A percentile compares a stretch with the other conserved stretches of the same genome.
Conservation (phyloP, 1,284 basidiomycete genomes). For the Heimioporus retisporus region DNA sequence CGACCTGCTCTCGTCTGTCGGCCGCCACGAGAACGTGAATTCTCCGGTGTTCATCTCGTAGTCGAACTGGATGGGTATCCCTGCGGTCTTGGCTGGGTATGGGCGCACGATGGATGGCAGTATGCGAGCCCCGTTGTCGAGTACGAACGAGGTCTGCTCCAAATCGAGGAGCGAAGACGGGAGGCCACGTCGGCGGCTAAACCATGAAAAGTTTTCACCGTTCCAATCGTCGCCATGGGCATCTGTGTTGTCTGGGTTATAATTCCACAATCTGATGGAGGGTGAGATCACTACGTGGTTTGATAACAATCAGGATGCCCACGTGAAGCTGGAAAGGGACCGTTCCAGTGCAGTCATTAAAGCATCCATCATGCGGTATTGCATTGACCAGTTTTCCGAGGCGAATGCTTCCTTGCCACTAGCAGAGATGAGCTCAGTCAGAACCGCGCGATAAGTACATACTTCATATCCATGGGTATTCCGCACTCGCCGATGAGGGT, state of each 20-base stretch:
- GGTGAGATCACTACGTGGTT: conserved; percentile 4
- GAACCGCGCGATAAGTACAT: conserved; percentile 38
- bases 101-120: conserved; percentile 83
- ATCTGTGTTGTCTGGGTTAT: conserved; percentile 92
- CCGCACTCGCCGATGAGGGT: conserved; percentile 93
- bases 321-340: conserved; percentile 86
- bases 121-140: conserved; percentile 88
- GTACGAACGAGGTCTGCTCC: conserved; percentile 65
- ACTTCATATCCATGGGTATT: conserved; percentile 97
- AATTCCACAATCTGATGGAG: conserved; percentile 86
- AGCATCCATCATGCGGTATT: conserved; percentile 90
- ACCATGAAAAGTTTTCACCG: conserved; percentile 97
- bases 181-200: conserved; percentile 71
- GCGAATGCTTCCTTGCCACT: conserved; percentile 80
- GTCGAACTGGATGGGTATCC: conserved; percentile 71
- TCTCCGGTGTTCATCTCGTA: conserved; percentile 79
- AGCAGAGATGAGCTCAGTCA: conserved; percentile 17
- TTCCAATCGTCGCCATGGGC: conserved; percentile 92
- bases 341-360: conserved; percentile 83
- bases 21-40: conserved; percentile 71
- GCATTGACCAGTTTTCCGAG: conserved; percentile 84
- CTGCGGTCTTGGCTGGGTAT: conserved; percentile 83
- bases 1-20: conserved; percentile 50
- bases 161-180: conserved; percentile 61
- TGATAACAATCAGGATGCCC: conserved; percentile 42